Evolutionary conservation across 345 rosid genomes (phyloP), one percentile per base, ranked within the genome.

Genomic region (Erodium maritimum): DNA sequence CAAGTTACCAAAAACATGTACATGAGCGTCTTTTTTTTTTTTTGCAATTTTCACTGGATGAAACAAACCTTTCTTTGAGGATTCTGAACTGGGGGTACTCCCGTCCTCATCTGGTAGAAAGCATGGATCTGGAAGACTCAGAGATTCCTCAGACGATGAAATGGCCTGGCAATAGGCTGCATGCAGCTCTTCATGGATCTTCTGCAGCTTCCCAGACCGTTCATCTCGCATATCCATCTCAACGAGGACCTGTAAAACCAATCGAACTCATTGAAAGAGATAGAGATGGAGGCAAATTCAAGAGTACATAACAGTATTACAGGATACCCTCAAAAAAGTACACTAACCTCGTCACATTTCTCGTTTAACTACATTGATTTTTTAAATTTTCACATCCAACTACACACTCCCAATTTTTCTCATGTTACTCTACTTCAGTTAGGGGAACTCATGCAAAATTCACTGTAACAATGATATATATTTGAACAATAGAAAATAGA

Each of bases 161-260:
- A 81, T 23, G 48, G 61, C 62, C 73, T 82, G 97, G 73, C 84
- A 76, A 69, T 87, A 93, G n/a, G 87, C 96, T 21, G 77, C 70
- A 45, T 57, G 72, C 61, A 93, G 60, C 57, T 66, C 69, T 61
- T 61, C 37, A 54, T 75, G 73, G 37, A 80, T 67, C 69, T 80
- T 87, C 59, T 78, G 81, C 67, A 72, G 57, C 59, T 65, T 78
- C 75, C 87, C 95, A 46, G 71, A 45, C 33, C 29, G 72, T 67
- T 89, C 88, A 59, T 93, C 94, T 53, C 65, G 73, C 67, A 79
- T 73, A 84, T 93, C 99, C 99, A 87, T 79, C 67, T 86, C 84
- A 2, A 83, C 75, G 21, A 93, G 85, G 62, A 77, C 70, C 99
- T 88, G 68, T 50, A n/a, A n/a, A n/a, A 54, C 51, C 54, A 55